phyloP scores from a whole-genome alignment of 441 rosid genomes.

The Syzygium malaccense region DNA sequence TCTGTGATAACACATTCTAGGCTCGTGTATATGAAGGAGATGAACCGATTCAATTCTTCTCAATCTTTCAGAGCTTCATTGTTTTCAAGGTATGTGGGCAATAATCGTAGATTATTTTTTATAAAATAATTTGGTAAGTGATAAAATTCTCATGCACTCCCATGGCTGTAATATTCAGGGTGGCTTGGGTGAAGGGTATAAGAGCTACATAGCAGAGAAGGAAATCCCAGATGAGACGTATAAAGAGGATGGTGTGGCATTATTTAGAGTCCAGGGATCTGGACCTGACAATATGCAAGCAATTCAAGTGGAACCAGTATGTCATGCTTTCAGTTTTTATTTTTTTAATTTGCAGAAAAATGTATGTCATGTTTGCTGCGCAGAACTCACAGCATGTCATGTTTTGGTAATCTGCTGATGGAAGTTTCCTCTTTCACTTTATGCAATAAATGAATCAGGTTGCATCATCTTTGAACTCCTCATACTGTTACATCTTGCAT shows the following conservation, averaged over 20 bases:
- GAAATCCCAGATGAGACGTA: constrained; percentile 76
- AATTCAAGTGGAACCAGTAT: constrained; percentile 91
- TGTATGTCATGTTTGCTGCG: constrained; percentile 30
- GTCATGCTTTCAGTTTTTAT: constrained; percentile 14
- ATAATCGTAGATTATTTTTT: not conserved
- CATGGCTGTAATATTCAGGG: constrained; percentile 37
- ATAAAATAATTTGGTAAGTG: not conserved
- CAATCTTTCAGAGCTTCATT: constrained; percentile 91
- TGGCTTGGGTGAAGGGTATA: constrained; percentile 79
- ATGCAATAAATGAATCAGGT: constrained; percentile 35
- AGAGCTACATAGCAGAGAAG: constrained; percentile 62
- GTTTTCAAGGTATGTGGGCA: constrained; percentile 61
- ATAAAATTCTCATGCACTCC: not conserved
- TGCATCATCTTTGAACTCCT: constrained; percentile 81
- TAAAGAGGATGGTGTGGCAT: constrained; percentile 60
- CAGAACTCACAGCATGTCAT: not conserved
- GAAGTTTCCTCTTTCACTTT: not conserved
- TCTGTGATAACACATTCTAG: constrained; percentile 27
- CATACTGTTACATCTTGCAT: constrained; percentile 90
- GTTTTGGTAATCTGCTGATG: not conserved
- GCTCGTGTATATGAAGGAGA: constrained; percentile 82
- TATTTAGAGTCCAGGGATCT: constrained; percentile 88
- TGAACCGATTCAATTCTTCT: constrained; percentile 89
- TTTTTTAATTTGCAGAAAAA: constrained; percentile 23
- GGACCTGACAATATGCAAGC: constrained; percentile 99